phyloP scores from a whole-genome alignment of 306 rosid species.

The Chamaecrista fasciculata region DNA sequence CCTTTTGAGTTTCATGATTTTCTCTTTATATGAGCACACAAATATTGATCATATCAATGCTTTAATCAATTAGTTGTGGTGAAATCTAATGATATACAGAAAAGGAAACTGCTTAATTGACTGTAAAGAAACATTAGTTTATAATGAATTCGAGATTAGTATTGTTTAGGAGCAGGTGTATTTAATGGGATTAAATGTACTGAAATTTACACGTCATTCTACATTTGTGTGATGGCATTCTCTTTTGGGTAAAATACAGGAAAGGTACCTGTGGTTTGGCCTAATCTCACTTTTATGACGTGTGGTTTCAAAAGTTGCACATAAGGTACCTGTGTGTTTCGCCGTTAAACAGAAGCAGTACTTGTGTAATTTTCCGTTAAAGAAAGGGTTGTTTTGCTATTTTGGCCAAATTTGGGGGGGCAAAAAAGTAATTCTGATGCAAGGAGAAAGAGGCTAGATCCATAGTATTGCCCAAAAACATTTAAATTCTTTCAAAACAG shows the following conservation, averaged over 20 bases:
- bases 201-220: slow-evolving; percentile 10
- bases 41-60: background rate
- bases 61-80: background rate
- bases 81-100: background rate
- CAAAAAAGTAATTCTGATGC: no score
- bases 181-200: background rate
- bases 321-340: no score
- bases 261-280: no score
- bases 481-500: no score
- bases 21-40: background rate
- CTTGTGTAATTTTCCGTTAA: no score
- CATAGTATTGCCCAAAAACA: no score
- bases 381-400: no score
- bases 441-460: no score
- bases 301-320: no score
- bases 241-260: background rate
- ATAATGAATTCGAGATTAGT: background rate
- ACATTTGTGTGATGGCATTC: background rate
- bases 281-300: no score
- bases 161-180: background rate
- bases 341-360: no score
- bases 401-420: no score
- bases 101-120: slow-evolving; percentile 14
- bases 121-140: background rate
- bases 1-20: background rate